Percentiles rank a stretch among this genome's conserved stretches.
phyloP scores from a whole-genome alignment of 2,329 filamentous ascomycete genomes.

The Aspergillus udagawae region DNA sequence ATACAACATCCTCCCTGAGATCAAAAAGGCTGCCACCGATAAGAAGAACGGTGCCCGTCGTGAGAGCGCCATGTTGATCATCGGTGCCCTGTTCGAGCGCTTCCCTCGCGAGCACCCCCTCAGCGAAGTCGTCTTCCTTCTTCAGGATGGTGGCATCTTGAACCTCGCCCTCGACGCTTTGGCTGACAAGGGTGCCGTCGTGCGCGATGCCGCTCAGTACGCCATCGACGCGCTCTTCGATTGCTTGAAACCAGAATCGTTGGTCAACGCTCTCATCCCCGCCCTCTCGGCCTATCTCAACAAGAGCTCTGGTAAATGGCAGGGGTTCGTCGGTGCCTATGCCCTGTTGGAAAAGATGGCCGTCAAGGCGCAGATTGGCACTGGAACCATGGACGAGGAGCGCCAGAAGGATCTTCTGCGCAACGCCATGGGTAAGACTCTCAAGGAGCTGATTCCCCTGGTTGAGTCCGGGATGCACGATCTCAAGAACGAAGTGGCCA shows the following conservation, averaged over 20 bases:
- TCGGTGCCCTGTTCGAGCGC: slow-evolving; percentile 89
- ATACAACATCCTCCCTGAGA: slow-evolving; percentile 60
- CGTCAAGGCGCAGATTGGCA: slow-evolving; percentile 83
- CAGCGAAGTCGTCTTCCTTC: slow-evolving; percentile 74
- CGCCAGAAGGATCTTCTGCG: slow-evolving; percentile 83
- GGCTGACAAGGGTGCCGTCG: slow-evolving; percentile 82
- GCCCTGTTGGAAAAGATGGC: slow-evolving; percentile 88
- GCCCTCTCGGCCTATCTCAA: slow-evolving; percentile 69
- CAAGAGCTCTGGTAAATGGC: slow-evolving; percentile 92
- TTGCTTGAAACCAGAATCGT: slow-evolving; percentile 73
- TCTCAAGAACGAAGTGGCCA: slow-evolving; percentile 77
- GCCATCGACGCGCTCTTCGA: slow-evolving; percentile 84
- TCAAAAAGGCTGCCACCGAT: slow-evolving; percentile 76
- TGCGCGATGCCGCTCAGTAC: slow-evolving; percentile 89
- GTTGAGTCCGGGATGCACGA: slow-evolving; percentile 96
- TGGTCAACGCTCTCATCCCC: slow-evolving; percentile 78
- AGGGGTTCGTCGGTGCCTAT: slow-evolving; percentile 84
- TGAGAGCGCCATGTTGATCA: slow-evolving; percentile 90
- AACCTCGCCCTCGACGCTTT: slow-evolving; percentile 74
- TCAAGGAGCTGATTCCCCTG: slow-evolving; percentile 83
- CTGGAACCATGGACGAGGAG: slow-evolving; percentile 80
- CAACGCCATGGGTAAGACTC: slow-evolving; percentile 74
- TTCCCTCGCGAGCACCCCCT: slow-evolving; percentile 73
- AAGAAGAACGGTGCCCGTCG: slow-evolving; percentile 86
- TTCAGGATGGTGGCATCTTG: slow-evolving; percentile 75